Evolutionary conservation across 176 grass and related monocot species (phyloP).

Genomic region (Zizania latifolia): DNA sequence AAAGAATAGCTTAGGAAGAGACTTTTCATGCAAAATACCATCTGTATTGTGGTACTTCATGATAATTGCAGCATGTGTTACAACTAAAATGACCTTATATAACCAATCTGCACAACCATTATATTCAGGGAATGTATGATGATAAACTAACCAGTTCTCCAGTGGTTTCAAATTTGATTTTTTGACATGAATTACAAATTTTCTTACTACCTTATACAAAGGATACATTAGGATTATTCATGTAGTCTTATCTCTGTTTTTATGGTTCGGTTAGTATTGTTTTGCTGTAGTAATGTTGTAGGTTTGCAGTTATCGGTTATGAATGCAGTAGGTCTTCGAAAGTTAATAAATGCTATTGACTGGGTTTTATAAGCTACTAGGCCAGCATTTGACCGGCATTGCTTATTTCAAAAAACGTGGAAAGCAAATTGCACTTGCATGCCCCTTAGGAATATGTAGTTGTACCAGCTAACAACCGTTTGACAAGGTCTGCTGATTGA

Average conservation of each 20-base stretch:
- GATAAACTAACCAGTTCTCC: neutral
- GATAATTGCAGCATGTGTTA: neutral
- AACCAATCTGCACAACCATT: neutral
- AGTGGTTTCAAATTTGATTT: neutral
- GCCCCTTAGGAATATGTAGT: conserved; percentile 10
- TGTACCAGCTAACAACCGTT: conserved; percentile 38
- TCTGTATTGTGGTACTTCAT: neutral
- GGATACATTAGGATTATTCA: neutral
- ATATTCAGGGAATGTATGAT: neutral
- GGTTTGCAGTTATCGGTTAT: neutral
- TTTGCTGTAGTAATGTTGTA: neutral
- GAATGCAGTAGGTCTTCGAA: neutral
- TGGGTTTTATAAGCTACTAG: conserved; percentile 9
- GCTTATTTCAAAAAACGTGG: conserved; percentile 1
- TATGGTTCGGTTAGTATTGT: neutral
- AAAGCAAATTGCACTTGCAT: conserved; percentile 9
- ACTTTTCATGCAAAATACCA: neutral
- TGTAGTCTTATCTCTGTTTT: neutral
- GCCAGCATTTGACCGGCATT: neutral
- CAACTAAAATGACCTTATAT: neutral
- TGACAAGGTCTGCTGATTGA: conserved; percentile 18
- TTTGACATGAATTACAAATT: neutral
- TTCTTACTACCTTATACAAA: neutral
- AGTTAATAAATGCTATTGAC: neutral
- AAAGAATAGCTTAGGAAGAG: neutral